These are phyloP conservation scores for Moelleriella libera DNA, from an alignment of 2,329 filamentous ascomycete genomes.

Conservation along the genomic window DNA sequence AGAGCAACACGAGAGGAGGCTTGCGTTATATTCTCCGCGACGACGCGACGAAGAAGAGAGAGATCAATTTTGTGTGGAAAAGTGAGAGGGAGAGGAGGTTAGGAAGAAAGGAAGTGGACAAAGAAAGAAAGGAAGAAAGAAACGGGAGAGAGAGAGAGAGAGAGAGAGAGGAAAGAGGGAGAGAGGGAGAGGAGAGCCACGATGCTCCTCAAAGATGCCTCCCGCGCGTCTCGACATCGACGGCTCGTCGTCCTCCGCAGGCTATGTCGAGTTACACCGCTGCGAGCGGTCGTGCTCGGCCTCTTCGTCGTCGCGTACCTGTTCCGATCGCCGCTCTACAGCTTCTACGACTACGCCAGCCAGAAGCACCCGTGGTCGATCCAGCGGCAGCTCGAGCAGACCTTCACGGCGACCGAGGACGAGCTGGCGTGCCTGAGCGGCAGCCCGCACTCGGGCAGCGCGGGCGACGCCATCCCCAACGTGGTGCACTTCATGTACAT, in stretches of 20 bases:
- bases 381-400: conserved; percentile 5
- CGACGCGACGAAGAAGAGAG: too few species aligned
- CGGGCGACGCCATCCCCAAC: conserved; percentile 5
- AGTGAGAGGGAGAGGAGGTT: too few species aligned
- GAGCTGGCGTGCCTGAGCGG: conserved; percentile 6
- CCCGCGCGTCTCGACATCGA: background rate
- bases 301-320: background rate
- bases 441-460: background rate
- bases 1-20: too few species aligned
- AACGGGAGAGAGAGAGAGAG: too few species aligned
- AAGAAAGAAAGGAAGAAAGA: too few species aligned
- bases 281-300: background rate
- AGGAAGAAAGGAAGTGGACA: too few species aligned
- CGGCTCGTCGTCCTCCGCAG: background rate
- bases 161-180: too few species aligned
- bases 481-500: conserved; percentile 7
- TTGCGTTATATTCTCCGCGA: too few species aligned
- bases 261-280: background rate
- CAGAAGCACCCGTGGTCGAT: conserved; percentile 4
- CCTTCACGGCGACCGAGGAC: conserved; percentile 4
- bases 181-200: too few species aligned
- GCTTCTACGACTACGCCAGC: conserved; percentile 2
- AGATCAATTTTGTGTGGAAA: too few species aligned
- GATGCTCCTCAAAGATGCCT: conserved; percentile 1
- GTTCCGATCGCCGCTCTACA: background rate